phyloP scores from a whole-genome alignment of 2,329 filamentous ascomycete species.

The Zopfia rhizophila region DNA sequence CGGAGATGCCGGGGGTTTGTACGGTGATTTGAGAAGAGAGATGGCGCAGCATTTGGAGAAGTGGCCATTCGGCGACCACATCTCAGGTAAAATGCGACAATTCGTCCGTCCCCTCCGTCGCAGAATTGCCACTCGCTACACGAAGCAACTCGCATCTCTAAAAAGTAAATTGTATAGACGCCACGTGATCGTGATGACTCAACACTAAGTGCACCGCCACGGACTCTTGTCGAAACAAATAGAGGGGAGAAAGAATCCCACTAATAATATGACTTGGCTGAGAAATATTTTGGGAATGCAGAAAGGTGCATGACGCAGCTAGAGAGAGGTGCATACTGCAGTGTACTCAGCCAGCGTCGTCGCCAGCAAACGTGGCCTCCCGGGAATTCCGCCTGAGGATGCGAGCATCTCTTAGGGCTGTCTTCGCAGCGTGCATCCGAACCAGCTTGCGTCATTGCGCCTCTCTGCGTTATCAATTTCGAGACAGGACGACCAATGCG shows the following conservation, averaged over 20 bases:
- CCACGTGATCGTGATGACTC: slow-evolving; percentile 36
- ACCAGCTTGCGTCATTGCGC: slow-evolving; percentile 35
- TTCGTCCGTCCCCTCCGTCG: slow-evolving; percentile 17
- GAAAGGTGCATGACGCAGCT: slow-evolving; percentile 41
- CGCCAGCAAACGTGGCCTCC: slow-evolving; percentile 46
- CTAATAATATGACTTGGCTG: slow-evolving; percentile 33
- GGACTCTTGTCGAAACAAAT: slow-evolving; percentile 23
- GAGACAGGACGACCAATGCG: slow-evolving; percentile 20
- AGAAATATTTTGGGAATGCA: slow-evolving; percentile 40
- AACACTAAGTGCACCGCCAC: slow-evolving; percentile 44
- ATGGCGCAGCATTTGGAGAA: slow-evolving; percentile 2
- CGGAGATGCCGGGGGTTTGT: slow-evolving; percentile 14
- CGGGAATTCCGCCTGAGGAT: slow-evolving; percentile 37
- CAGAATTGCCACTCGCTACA: slow-evolving; percentile 35
- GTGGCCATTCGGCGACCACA: slow-evolving; percentile 1
- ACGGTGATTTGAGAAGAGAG: slow-evolving; percentile 10
- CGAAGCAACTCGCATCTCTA: slow-evolving; percentile 14
- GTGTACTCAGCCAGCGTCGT: slow-evolving; percentile 37
- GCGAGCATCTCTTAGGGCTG: slow-evolving; percentile 31
- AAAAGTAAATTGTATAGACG: slow-evolving; percentile 26
- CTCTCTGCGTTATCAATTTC: slow-evolving; percentile 2
- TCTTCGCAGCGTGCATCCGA: slow-evolving; percentile 35
- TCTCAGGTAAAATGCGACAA: slow-evolving; percentile 6
- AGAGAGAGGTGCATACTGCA: slow-evolving; percentile 37
- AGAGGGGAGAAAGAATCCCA: slow-evolving; percentile 18